Evolutionary conservation across 139 green algal species (phyloP).

Genomic region (Coelastrella sp.): DNA sequence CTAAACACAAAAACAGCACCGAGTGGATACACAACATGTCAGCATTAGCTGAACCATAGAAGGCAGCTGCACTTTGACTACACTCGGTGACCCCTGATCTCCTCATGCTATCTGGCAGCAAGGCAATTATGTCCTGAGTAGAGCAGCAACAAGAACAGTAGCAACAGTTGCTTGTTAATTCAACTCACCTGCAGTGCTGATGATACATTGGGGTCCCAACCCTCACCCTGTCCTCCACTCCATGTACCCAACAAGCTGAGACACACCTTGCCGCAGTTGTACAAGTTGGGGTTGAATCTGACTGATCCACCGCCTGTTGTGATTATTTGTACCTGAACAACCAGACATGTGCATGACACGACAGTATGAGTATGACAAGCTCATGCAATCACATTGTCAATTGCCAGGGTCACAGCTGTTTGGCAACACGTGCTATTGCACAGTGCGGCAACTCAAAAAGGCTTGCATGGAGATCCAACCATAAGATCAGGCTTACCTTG

Average conservation of each 20-base stretch:
- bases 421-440: too few relatives aligned
- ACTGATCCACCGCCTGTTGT: conserved; percentile 76
- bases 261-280: conserved; percentile 82
- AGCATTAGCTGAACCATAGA: background rate
- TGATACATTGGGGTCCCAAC: conserved; percentile 77
- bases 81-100: too few relatives aligned
- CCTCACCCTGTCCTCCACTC: conserved; percentile 72
- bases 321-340: conserved; percentile 65
- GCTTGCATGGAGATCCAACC: too few relatives aligned
- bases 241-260: conserved; percentile 91
- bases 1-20: conserved; percentile 52
- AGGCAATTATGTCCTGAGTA: too few relatives aligned
- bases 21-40: background rate
- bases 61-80: too few relatives aligned
- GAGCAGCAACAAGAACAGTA: background rate
- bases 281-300: conserved; percentile 84
- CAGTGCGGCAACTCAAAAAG: too few relatives aligned
- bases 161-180: background rate
- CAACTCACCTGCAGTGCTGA: conserved; percentile 76
- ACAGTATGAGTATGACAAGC: too few relatives aligned
- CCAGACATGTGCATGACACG: too few relatives aligned
- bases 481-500: too few relatives aligned
- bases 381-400: too few relatives aligned
- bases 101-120: too few relatives aligned
- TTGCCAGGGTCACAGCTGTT: too few relatives aligned